Percentiles rank a stretch among this genome's conserved stretches.
Evolutionary conservation across 768 basidiomycete genomes (phyloP).

Genomic region (Hemileccinum rubropunctum): DNA sequence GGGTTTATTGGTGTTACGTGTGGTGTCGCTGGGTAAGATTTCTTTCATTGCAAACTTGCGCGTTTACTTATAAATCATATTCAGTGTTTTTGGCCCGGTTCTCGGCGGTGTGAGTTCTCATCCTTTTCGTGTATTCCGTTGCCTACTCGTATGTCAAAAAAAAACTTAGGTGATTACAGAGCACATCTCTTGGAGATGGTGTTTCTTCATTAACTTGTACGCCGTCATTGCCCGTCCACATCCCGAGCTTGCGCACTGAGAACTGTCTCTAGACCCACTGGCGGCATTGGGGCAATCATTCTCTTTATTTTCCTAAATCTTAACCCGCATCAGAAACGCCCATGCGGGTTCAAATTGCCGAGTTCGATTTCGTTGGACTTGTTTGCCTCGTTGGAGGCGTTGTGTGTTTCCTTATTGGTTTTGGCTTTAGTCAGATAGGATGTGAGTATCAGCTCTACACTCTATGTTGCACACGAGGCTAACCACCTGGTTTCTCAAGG

Average conservation of each 20-base stretch:
- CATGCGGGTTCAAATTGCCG: slow-evolving; percentile 56
- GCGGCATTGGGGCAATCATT: slow-evolving; percentile 57
- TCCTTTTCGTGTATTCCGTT: neutral
- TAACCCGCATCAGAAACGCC: slow-evolving; percentile 65
- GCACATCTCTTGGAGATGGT: slow-evolving; percentile 84
- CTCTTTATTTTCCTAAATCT: slow-evolving; percentile 76
- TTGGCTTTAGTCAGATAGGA: slow-evolving; percentile 63
- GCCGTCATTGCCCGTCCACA: slow-evolving; percentile 10
- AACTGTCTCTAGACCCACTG: slow-evolving; percentile 58
- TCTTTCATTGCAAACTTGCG: neutral
- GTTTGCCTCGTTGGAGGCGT: slow-evolving; percentile 60
- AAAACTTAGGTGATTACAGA: slow-evolving; percentile 58
- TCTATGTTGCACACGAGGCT: neutral
- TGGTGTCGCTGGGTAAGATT: slow-evolving; percentile 53
- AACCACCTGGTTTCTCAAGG: slow-evolving; percentile 35
- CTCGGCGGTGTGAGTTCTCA: slow-evolving; percentile 72
- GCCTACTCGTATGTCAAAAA: slow-evolving; percentile 6
- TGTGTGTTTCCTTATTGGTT: slow-evolving; percentile 66
- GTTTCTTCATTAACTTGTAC: slow-evolving; percentile 76
- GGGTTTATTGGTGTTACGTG: slow-evolving; percentile 75
- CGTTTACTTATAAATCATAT: neutral
- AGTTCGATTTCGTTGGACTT: slow-evolving; percentile 75
- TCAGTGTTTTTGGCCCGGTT: slow-evolving; percentile 51
- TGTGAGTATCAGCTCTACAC: slow-evolving; percentile 44
- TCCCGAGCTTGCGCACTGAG: neutral